Base-by-base conservation (phyloP, 345 rosid genomes). In the Citrus hindsii region DNA sequence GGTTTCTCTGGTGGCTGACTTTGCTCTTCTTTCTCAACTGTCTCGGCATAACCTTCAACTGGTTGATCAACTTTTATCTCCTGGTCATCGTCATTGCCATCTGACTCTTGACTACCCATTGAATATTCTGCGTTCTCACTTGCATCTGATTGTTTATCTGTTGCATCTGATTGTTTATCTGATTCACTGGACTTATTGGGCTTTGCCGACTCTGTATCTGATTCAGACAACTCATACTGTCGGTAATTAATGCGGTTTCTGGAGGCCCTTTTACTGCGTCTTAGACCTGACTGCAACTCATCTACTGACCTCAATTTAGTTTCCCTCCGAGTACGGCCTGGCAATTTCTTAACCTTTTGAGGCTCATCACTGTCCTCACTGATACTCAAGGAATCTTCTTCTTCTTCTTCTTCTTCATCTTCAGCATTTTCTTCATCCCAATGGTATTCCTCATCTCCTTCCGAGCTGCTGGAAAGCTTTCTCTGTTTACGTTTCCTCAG, bases 341-440 rank as follows among this genome's bases (percentile, higher is more conserved):
- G 91, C 81, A 92, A 79, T 85, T 90, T 94, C 88, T 90, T 94
- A 69, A 80, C 80, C 75, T 90, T 93, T 37, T 53, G 90, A 59
- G 94, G 88, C 78, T 83, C 96, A 69, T 93, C 97, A 74, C 97
- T 96, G 24, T 90, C 96, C 77, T 96, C 98, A 63, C 98, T 92
- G 48, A 85, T 75, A 71, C 94, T 88, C 42, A 86, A 84, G 48
- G 94, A 94, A 79, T 90, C 97, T 71, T 93, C 98, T 55, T 93
- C 96, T 38, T 38, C 42, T 40, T 40, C 46, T 51, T 88, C 94
- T 22, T 90, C 89, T 16, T 86, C 88, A 63, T 92, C 92, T 81
- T 94, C 99, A n/a, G 90, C 92, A 84, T 94, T 89, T 79, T 97
- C 98, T 65, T 88, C 99, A 42, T 93, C 99, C 97, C 93, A 88